Evolutionary conservation across 2,329 filamentous ascomycete genomes (phyloP).

Genomic region (Achaetomium macrosporum): DNA sequence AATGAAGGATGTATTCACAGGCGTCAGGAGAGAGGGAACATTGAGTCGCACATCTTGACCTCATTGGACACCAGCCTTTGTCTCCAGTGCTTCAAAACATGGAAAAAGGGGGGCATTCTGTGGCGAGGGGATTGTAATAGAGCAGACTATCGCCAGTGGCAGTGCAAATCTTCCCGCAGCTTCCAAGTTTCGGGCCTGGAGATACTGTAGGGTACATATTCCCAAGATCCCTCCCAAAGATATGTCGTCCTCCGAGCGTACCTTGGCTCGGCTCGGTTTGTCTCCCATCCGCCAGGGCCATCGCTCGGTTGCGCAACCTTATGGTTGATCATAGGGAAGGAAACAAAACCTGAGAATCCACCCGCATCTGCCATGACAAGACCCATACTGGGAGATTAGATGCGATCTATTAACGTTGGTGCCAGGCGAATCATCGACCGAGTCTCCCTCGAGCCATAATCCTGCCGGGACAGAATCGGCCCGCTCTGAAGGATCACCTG

Average conservation of each 20-base stretch:
- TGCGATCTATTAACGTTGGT: neutral
- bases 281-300: neutral
- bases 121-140: neutral
- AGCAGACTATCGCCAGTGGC: neutral
- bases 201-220: too few species aligned
- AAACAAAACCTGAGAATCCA: neutral
- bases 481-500: neutral
- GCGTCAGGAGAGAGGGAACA: constrained; percentile 2
- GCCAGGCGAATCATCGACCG: neutral
- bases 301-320: constrained; percentile 4
- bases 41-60: constrained; percentile 2
- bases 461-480: neutral
- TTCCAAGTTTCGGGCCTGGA: constrained; percentile 11
- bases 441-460: neutral
- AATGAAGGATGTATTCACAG: neutral
- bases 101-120: neutral
- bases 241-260: neutral
- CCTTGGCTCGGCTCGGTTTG: neutral
- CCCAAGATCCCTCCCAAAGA: neutral
- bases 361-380: neutral
- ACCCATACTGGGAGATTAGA: neutral
- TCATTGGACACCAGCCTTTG: constrained; percentile 11
- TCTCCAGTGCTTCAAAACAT: constrained; percentile 10
- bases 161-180: neutral
- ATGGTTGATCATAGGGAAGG: neutral